Conservation (phyloP, 768 basidiomycete genomes). For the Kwoniella sp. region DNA sequence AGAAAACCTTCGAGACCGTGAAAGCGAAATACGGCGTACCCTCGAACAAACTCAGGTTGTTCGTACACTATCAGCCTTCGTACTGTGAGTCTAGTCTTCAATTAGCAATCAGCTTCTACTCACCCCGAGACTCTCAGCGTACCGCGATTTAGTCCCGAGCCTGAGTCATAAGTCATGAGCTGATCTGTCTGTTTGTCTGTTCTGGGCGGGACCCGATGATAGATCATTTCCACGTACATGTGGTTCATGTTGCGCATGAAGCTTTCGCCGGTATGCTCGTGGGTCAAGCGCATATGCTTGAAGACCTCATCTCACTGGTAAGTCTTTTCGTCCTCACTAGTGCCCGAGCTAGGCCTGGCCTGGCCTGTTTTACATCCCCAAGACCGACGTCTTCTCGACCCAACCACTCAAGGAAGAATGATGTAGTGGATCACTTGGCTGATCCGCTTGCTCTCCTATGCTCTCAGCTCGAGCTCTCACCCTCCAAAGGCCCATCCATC, state of each 20-base stretch:
- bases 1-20: conserved; percentile 62
- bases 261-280: conserved; percentile 71
- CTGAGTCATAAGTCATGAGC: not conserved
- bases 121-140: not conserved
- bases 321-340: conserved; percentile 20
- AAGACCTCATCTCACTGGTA: conserved; percentile 86
- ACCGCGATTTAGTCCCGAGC: too few relatives aligned
- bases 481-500: conserved; percentile 60
- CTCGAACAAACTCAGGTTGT: conserved; percentile 69
- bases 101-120: not conserved
- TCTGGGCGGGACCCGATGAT: too few relatives aligned
- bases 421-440: too few relatives aligned
- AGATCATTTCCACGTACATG: conserved; percentile 96
- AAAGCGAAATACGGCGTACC: conserved; percentile 69
- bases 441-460: too few relatives aligned
- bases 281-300: conserved; percentile 89
- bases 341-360: too few relatives aligned
- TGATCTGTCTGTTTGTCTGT: not conserved
- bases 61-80: conserved; percentile 91
- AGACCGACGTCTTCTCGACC: not conserved
- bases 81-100: conserved; percentile 68
- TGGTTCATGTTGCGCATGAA: conserved; percentile 74
- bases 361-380: too few relatives aligned
- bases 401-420: too few relatives aligned
- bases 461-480: conserved; percentile 68